Evolutionary conservation across 768 basidiomycete species (phyloP).

Genomic region (Aureoboletus auriporus): DNA sequence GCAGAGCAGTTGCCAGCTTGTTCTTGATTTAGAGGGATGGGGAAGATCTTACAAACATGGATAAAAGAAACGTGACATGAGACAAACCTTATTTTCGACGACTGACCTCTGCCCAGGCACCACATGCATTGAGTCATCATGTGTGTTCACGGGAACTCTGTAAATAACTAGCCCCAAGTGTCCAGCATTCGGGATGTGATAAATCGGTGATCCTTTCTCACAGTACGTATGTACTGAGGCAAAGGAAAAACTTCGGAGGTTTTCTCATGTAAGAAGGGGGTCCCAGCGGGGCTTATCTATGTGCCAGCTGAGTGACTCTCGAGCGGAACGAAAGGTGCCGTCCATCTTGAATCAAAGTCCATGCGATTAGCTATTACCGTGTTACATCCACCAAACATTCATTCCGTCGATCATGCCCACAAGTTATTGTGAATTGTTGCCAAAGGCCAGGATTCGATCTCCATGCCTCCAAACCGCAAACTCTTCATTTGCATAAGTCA

Average conservation of each 20-base stretch:
- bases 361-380: neutral
- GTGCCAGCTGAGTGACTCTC: neutral
- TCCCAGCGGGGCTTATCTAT: conserved; percentile 14
- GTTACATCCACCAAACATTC: neutral
- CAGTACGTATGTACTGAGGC: conserved; percentile 1
- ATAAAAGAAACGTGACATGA: conserved; percentile 29
- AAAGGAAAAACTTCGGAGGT: conserved; percentile 13
- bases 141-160: conserved; percentile 15
- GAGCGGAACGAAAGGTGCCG: neutral
- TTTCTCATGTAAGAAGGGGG: conserved; percentile 5
- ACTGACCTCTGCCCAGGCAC: conserved; percentile 22
- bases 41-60: conserved; percentile 20
- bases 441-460: neutral
- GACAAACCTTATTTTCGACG: conserved; percentile 27
- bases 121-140: conserved; percentile 10
- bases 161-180: conserved; percentile 7
- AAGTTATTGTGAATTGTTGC: neutral
- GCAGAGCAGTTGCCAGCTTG: conserved; percentile 6
- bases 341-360: neutral
- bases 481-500: neutral
- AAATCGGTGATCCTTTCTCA: conserved; percentile 21
- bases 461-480: no score
- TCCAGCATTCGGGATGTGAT: conserved; percentile 6
- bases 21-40: conserved; percentile 20
- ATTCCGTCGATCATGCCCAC: neutral